These are phyloP conservation scores for Lantana camara DNA, from an alignment of 257 asterid species.

Conservation along the genomic window DNA sequence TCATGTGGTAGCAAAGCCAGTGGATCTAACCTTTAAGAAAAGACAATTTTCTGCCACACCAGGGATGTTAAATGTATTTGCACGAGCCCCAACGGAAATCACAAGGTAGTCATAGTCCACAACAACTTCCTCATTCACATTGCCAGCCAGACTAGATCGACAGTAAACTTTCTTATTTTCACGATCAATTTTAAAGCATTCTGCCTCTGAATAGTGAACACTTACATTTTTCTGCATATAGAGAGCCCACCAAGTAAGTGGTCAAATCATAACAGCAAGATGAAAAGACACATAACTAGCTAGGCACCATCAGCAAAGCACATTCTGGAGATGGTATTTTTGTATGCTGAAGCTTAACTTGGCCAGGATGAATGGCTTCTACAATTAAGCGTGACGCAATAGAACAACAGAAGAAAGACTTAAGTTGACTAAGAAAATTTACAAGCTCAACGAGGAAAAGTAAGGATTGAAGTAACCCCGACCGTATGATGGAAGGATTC, in stretches of 20 bases:
- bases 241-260: slow-evolving; percentile 10
- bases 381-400: not conserved
- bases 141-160: slow-evolving; percentile 51
- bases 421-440: not conserved
- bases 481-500: slow-evolving; percentile 8
- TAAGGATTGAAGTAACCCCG: slow-evolving; percentile 4
- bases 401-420: not conserved
- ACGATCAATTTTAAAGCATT: slow-evolving; percentile 58
- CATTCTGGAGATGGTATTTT: not conserved
- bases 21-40: slow-evolving; percentile 77
- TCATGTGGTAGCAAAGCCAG: not conserved
- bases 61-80: slow-evolving; percentile 93
- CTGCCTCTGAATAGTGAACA: slow-evolving; percentile 84
- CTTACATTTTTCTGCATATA: slow-evolving; percentile 67
- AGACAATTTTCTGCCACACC: slow-evolving; percentile 91
- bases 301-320: slow-evolving; percentile 19
- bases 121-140: slow-evolving; percentile 59
- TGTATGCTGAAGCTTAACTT: not conserved
- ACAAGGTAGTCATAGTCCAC: slow-evolving; percentile 97
- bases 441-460: slow-evolving; percentile 18
- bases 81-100: slow-evolving; percentile 81
- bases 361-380: not conserved
- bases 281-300: not conserved
- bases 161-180: slow-evolving; percentile 87
- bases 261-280: slow-evolving; percentile 9